Base-by-base conservation (phyloP, 768 basidiomycete species). In the Mycena olivaceomarginata region DNA sequence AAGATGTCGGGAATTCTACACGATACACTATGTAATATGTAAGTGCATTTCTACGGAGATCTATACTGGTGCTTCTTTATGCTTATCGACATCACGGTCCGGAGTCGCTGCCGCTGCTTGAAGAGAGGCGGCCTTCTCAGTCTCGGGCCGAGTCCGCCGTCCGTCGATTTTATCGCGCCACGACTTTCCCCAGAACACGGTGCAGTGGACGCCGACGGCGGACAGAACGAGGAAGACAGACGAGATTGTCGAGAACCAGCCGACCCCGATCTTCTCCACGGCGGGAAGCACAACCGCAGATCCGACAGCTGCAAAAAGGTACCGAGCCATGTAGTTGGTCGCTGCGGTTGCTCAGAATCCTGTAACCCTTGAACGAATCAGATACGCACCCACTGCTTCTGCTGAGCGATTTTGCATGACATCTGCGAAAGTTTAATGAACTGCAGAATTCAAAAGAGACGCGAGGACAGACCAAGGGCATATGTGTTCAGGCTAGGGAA, bases 361-460 rank as follows among this genome's bases (percentile, higher is more conserved):
- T 40, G 46, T 1, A 62, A n/a, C 12, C 31, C 31, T 31, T 31
- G 31, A 16, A 1, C 8, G 11, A 63, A 13, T 9, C 8, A 41
- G 10, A 12, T 16, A 69, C 70, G 22, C 51, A 75, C 77, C 77
- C 2, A 79, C 66, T 20, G 74, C 75, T 72, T 79, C 78, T 2
- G 78, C 78, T 1, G 78, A 79, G 9, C 78, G 75, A 25, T 53
- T 77, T 68, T 79, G 78, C 78, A 77, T 79, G n/a, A 79, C 78
- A 41, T 79, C 78, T 76, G 41, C 20, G 45, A 3, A 5, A 40
- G 13, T 37, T 51, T 11, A 39, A 31, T 31, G n/a, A 76, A 39
- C 31, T 11, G 12, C 9, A 56, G 59, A 13, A 20, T 6, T 2
- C 13, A 2, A 0, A 20, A 15, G 10, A 43, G 12, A 37, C 4